Conservation (phyloP, 345 rosid genomes). For the Mercurialis annua region DNA sequence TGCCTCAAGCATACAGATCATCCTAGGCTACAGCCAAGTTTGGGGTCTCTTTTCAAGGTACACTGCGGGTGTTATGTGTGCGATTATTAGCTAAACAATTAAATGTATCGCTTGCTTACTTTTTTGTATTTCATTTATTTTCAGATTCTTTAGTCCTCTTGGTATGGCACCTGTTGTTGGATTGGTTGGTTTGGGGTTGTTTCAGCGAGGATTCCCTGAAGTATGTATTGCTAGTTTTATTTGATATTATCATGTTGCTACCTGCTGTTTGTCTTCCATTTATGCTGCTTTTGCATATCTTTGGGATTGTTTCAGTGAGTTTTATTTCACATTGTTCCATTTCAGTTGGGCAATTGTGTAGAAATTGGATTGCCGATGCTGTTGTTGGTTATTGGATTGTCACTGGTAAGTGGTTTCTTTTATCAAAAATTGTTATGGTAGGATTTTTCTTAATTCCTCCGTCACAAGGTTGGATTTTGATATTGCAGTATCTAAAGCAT, state of each 20-base stretch:
- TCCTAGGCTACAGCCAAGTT: slow-evolving; percentile 82
- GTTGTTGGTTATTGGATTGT: slow-evolving; percentile 27
- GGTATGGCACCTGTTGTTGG: slow-evolving; percentile 39
- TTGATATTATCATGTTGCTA: background rate
- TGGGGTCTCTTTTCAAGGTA: slow-evolving; percentile 94
- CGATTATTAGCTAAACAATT: background rate
- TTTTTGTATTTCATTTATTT: background rate
- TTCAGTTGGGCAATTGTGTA: slow-evolving; percentile 33
- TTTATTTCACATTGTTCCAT: background rate
- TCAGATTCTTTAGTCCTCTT: slow-evolving; percentile 37
- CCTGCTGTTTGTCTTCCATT: background rate
- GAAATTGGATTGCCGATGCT: slow-evolving; percentile 36
- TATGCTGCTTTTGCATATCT: background rate
- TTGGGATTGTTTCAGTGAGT: background rate
- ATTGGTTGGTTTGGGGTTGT: slow-evolving; percentile 32
- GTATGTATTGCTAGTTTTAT: slow-evolving; percentile 17
- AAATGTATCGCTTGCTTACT: background rate
- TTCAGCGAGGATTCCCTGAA: slow-evolving; percentile 31
- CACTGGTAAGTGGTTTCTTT: slow-evolving; percentile 22
- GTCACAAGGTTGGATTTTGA: background rate
- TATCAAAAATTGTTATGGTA: background rate
- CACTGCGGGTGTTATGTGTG: background rate
- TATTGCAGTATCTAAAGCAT: slow-evolving; percentile 32
- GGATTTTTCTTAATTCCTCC: background rate
- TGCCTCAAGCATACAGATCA: slow-evolving; percentile 83